Base-by-base conservation (phyloP, 148 eudicot genomes). In the Chenopodium album region DNA sequence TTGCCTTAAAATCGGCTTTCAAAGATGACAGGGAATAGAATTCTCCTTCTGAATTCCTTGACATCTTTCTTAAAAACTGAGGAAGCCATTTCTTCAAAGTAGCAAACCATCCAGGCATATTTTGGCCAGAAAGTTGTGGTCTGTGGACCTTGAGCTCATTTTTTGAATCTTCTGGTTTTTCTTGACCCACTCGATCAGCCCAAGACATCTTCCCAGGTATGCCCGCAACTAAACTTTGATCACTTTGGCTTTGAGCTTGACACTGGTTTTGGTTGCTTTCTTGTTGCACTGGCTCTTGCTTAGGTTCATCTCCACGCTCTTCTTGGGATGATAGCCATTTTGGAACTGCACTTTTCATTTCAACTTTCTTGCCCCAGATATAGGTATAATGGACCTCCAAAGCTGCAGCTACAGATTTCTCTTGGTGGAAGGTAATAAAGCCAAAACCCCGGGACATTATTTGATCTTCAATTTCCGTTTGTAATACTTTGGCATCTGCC, bases 31-130 rank as follows among this genome's bases (percentile, higher is more conserved):
- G 79, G 72, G 88, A 77, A 78, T 86, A 86, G 62, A 50, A 86
- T 72, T 83, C 86, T 32, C 84, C 88, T 80, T 54, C 72, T 71
- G 81, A 19, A 76, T 83, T 86, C 48, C 32, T 75, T 20, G 81
- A 28, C 81, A 80, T 48, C 81, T 83, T 83, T 47, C 48, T 80
- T 46, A 86, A 65, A 81, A 86, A 86, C 64, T 60, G 56, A 29
- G 88, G 88, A 80, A 86, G 88, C 88, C 88, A 86, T 80, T 86
- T 86, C 79, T 66, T 86, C 23, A 86, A 68, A 12, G 69, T 75
- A 23, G 1, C 19, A 19, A 70, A 74, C 88, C 88, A 86, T 79
- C 2, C 71, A 29, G 88, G 88, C 65, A 50, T 50, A 22, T 86
- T 41, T 47, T 50, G 71, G 46, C 69, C 79, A 7, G 16, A 44